Conservation (phyloP, 306 rosid genomes). For the Cicer cuneatum region DNA sequence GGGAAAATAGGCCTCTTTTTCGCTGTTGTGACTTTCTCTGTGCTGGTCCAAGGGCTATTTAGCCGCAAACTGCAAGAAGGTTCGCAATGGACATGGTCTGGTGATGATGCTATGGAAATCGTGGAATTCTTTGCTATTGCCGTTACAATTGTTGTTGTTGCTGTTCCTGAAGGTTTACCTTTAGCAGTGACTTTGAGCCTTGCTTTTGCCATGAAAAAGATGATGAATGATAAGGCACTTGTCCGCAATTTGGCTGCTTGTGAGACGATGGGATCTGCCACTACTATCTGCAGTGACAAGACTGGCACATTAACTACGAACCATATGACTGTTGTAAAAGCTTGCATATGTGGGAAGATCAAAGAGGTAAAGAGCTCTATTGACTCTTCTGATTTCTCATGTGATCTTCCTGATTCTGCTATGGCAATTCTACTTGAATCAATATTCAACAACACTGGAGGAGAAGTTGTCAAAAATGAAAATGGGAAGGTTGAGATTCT, state of each 20-base stretch:
- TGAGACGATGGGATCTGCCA: slow-evolving; percentile 99
- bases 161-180: slow-evolving; percentile 98
- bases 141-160: slow-evolving; percentile 96
- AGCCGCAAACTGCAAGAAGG: slow-evolving; percentile 83
- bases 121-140: slow-evolving; percentile 93
- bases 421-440: slow-evolving; percentile 75
- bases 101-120: slow-evolving; percentile 81
- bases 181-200: slow-evolving; percentile 98
- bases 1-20: slow-evolving; percentile 97
- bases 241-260: slow-evolving; percentile 98
- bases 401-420: slow-evolving; percentile 73
- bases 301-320: slow-evolving; percentile 96
- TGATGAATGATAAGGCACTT: slow-evolving; percentile 99
- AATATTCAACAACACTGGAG: slow-evolving; percentile 92
- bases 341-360: slow-evolving; percentile 74
- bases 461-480: slow-evolving; percentile 84
- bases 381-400: slow-evolving; percentile 55
- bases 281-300: slow-evolving; percentile 96
- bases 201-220: slow-evolving; percentile 98
- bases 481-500: slow-evolving; percentile 71
- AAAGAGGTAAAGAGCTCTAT: slow-evolving; percentile 62
- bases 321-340: slow-evolving; percentile 95
- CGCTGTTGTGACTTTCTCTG: slow-evolving; percentile 89
- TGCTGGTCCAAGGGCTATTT: slow-evolving; percentile 89
- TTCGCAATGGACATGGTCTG: slow-evolving; percentile 82